phyloP scores from a whole-genome alignment of 2,329 filamentous ascomycete genomes.

The Penicillium vulpinum region DNA sequence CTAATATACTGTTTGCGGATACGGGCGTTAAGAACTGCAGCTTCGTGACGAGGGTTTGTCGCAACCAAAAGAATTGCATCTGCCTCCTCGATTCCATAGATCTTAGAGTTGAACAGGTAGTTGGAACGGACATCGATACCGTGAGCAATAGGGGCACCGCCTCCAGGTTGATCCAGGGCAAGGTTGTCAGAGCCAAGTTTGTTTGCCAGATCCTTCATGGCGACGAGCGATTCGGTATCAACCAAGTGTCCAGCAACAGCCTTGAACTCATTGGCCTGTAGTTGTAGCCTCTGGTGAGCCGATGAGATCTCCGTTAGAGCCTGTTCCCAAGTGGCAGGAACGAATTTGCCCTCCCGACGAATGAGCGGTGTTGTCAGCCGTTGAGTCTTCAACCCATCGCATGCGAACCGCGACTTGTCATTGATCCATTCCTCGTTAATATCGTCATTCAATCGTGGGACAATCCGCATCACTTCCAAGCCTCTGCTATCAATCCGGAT shows the following conservation, averaged over 20 bases:
- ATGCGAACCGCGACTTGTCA: constrained; percentile 95
- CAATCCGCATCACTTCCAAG: constrained; percentile 90
- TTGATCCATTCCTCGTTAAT: constrained; percentile 99
- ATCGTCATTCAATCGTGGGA: constrained; percentile 93
- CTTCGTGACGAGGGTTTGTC: constrained; percentile 93
- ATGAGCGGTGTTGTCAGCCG: constrained; percentile 89
- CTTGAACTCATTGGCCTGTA: constrained; percentile 94
- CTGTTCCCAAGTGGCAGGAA: constrained; percentile 93
- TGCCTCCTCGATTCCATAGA: constrained; percentile 89
- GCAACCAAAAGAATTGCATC: constrained; percentile 90
- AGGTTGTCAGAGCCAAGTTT: constrained; percentile 95
- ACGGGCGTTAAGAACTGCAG: constrained; percentile 89
- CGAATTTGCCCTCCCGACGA: constrained; percentile 84
- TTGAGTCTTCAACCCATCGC: constrained; percentile 95
- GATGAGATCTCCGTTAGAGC: constrained; percentile 82
- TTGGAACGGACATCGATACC: constrained; percentile 91
- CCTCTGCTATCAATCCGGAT: constrained; percentile 92
- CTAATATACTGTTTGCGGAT: constrained; percentile 98
- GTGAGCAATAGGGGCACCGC: constrained; percentile 81
- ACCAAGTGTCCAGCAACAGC: constrained; percentile 85
- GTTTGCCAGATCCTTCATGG: constrained; percentile 96
- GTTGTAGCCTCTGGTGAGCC: constrained; percentile 75
- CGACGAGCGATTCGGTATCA: constrained; percentile 90
- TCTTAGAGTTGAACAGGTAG: constrained; percentile 95
- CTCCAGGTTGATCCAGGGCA: constrained; percentile 83